These are phyloP conservation scores for Monilinia polystroma DNA, from an alignment of 2,329 filamentous ascomycete genomes.

Conservation along the genomic window DNA sequence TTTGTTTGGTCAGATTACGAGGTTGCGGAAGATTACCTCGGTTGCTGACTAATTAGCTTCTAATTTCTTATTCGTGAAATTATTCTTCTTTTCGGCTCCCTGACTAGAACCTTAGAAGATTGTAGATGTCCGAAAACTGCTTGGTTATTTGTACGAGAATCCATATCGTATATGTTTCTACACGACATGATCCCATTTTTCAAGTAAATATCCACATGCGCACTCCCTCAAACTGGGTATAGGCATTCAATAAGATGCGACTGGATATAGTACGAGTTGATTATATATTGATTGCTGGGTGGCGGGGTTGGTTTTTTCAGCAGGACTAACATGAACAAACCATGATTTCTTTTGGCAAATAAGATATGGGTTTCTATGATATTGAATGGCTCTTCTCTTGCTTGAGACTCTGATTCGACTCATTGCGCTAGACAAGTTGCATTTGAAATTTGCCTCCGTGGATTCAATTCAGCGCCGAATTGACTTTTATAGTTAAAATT, in stretches of 20 bases:
- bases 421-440: not conserved
- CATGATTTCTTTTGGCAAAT: not conserved
- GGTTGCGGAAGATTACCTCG: slow-evolving; percentile 5
- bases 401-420: not conserved
- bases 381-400: not conserved
- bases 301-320: not conserved
- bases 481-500: not conserved
- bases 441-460: slow-evolving; percentile 1
- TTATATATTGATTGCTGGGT: not conserved
- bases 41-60: slow-evolving; percentile 13
- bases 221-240: not conserved
- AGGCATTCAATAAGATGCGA: not conserved
- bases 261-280: slow-evolving; percentile 11
- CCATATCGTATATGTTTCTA: not conserved
- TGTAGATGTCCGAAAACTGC: not conserved
- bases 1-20: slow-evolving; percentile 25
- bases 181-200: not conserved
- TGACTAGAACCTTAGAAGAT: not conserved
- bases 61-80: slow-evolving; percentile 8
- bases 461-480: not conserved
- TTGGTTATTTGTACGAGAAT: slow-evolving; percentile 6
- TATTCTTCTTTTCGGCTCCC: not conserved
- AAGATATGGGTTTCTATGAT: not conserved
- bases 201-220: too few species aligned
- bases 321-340: not conserved